Conservation (phyloP, 2,329 filamentous ascomycete genomes). For the Fusarium longipes region DNA sequence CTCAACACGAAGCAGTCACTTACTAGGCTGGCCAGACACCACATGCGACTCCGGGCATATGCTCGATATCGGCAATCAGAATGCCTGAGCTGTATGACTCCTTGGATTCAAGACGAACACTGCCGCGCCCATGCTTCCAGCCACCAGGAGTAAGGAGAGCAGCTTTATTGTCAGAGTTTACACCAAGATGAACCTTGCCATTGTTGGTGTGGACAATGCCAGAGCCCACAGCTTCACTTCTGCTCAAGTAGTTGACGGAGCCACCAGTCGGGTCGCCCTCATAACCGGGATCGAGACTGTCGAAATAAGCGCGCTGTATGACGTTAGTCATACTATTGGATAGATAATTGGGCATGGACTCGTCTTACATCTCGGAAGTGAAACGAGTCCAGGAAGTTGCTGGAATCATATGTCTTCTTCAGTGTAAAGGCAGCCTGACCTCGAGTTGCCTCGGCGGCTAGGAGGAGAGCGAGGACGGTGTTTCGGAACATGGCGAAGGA, state of each 20-base stretch:
- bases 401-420: slow-evolving; percentile 19
- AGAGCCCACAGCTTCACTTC: slow-evolving; percentile 8
- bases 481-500: background rate
- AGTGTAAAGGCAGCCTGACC: background rate
- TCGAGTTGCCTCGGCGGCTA: background rate
- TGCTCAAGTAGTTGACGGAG: slow-evolving; percentile 21
- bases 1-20: background rate
- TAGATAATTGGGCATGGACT: accelerated
- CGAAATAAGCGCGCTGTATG: slow-evolving; percentile 9
- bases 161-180: slow-evolving; percentile 6
- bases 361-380: slow-evolving; percentile 14
- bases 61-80: slow-evolving; percentile 24
- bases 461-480: slow-evolving; percentile 1
- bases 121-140: slow-evolving; percentile 10
- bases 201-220: slow-evolving; percentile 13
- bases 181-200: slow-evolving; percentile 14
- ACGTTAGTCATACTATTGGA: background rate
- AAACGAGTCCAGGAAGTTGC: slow-evolving; percentile 21
- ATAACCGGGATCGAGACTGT: slow-evolving; percentile 1
- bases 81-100: slow-evolving; percentile 15
- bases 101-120: slow-evolving; percentile 22
- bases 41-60: slow-evolving; percentile 21
- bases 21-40: slow-evolving; percentile 23
- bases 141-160: background rate
- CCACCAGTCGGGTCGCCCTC: slow-evolving; percentile 16